Percentiles rank a stretch among this genome's conserved stretches.
phyloP scores from a whole-genome alignment of 1,284 basidiomycete genomes.

The Abortiporus biennis region DNA sequence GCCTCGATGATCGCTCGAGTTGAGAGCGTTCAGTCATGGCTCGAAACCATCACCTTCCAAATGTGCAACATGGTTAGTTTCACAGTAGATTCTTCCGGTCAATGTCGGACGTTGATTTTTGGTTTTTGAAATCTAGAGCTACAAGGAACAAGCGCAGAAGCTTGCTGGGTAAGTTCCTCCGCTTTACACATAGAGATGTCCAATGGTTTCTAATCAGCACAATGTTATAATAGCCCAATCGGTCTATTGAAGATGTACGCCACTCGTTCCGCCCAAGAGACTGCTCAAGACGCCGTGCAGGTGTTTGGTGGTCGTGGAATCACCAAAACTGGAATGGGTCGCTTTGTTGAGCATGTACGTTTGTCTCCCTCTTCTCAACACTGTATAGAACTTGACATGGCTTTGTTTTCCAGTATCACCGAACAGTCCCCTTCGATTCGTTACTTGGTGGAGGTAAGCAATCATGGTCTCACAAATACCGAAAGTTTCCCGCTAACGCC shows the following conservation, averaged over 20 bases:
- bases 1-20: slow-evolving; percentile 82
- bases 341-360: slow-evolving; percentile 51
- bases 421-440: slow-evolving; percentile 61
- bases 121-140: slow-evolving; percentile 19
- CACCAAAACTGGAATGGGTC: slow-evolving; percentile 51
- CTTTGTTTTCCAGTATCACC: slow-evolving; percentile 45
- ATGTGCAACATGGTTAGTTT: slow-evolving; percentile 79
- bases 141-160: slow-evolving; percentile 34
- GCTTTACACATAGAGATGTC: no score
- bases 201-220: no score
- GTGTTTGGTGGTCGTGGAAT: slow-evolving; percentile 48
- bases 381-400: slow-evolving; percentile 8
- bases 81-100: neutral
- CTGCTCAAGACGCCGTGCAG: slow-evolving; percentile 43
- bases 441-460: slow-evolving; percentile 57
- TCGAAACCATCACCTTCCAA: slow-evolving; percentile 87
- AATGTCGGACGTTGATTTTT: neutral
- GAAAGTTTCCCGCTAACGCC: neutral
- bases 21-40: slow-evolving; percentile 80
- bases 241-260: slow-evolving; percentile 26
- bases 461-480: neutral
- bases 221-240: slow-evolving; percentile 17
- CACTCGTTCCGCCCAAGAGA: slow-evolving; percentile 25
- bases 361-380: slow-evolving; percentile 3
- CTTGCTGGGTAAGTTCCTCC: slow-evolving; percentile 30